Base-by-base conservation (phyloP, 2,329 filamentous ascomycete species). In the Botrytis tulipae region DNA sequence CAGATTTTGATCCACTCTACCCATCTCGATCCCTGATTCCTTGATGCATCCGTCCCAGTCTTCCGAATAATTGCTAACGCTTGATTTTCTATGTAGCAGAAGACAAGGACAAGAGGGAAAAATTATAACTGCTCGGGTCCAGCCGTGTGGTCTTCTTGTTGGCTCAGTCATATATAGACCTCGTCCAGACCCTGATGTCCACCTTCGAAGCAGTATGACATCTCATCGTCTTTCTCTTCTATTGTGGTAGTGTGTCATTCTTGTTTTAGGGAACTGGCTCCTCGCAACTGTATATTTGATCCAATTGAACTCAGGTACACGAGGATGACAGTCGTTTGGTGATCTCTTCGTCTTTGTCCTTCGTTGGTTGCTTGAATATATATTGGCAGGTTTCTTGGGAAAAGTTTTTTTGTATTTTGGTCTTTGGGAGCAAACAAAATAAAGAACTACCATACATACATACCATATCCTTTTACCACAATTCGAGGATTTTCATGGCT, bases 101-200 rank as follows among this genome's bases (percentile, higher is more conserved):
- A 72, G 63, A 69, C 32, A 57, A 46, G 71, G 65, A 61, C 51
- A 69, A 59, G 46, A 60, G 63, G 42, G 51, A 74, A 76, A 75
- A 77, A 77, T 76, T 74, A 75, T 76, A 78, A 79, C 78, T 76
- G 75, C 77, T 79, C 76, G 74, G 76, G 78, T 77, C 73, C 75
- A 75, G 76, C 76, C 76, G 74, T 75, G 74, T 74, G 73, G 70
- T 60, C 74, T 63, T 68, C 48, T 72, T 65, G 75, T 73, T 73
- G 71, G 70, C 73, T 70, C 74, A 69, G 68, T 65, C 76, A 72
- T 78, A 79, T 79, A 79, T 78, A 75, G 74, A 74, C 75, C 73
- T 73, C 73, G 73, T 72, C 57, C 70, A 73, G 76, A 75, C 77
- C 78, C 77, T 75, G 67, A 74, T 44, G 32, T 54, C 46, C 37